Percentiles rank a stretch among this genome's conserved stretches.
Evolutionary conservation across 2,329 filamentous ascomycete species (phyloP).

Genomic region (Colletotrichum chlorophyti): DNA sequence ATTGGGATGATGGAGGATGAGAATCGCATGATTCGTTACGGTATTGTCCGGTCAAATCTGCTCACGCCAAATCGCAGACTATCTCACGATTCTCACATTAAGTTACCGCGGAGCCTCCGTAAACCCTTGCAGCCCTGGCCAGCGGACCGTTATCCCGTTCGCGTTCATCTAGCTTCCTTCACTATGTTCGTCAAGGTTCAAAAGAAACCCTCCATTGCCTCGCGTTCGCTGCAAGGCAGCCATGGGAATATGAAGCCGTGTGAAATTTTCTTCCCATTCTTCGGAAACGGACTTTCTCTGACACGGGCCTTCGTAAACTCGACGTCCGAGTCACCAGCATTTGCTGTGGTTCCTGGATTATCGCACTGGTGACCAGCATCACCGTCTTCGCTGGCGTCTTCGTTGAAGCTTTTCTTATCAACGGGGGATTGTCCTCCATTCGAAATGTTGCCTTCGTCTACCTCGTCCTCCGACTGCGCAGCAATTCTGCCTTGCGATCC

Average conservation of each 20-base stretch:
- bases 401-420: background rate
- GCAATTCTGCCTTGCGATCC: too few relatives aligned
- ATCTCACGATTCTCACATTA: background rate
- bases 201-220: background rate
- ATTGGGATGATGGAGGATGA: background rate
- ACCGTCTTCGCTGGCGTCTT: background rate
- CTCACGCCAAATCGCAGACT: too few relatives aligned
- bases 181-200: too few relatives aligned
- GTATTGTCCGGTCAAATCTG: background rate
- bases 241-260: constrained; percentile 3
- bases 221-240: constrained; percentile 1
- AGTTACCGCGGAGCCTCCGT: too few relatives aligned
- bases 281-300: constrained; percentile 4
- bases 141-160: too few relatives aligned
- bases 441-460: too few relatives aligned
- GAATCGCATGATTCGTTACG: background rate
- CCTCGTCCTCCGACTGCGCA: too few relatives aligned
- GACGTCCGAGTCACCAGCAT: background rate
- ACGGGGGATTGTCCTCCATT: background rate
- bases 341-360: background rate
- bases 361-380: background rate
- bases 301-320: background rate
- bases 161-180: too few relatives aligned
- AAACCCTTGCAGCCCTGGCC: too few relatives aligned
- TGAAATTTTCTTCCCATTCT: background rate